Percentiles rank a stretch among this genome's conserved stretches.
Evolutionary conservation across 352 stramenopile genomes (phyloP).

Genomic region (Pythium dissimile): DNA sequence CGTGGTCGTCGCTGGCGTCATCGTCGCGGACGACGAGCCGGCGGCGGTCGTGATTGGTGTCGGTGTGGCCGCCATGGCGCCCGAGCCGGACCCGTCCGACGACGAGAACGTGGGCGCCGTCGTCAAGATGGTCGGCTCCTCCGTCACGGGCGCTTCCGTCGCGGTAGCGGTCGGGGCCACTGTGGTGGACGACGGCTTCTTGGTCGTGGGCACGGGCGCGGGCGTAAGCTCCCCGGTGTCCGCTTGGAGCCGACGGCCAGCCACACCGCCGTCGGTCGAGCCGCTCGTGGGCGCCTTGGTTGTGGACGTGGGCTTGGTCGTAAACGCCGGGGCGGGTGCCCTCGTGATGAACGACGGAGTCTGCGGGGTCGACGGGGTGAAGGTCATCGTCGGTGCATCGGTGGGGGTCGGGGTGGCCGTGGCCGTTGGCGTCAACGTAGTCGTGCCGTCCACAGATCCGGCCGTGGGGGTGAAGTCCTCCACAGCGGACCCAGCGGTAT

Average conservation of each 20-base stretch:
- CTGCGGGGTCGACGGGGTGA: neutral
- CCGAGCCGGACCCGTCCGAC: slow-evolving; percentile 12
- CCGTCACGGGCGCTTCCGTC: neutral
- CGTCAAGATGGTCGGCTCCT: neutral
- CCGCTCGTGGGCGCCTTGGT: slow-evolving; percentile 3
- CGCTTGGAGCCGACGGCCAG: slow-evolving; percentile 6
- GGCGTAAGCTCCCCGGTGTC: slow-evolving; percentile 2
- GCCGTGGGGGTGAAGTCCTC: slow-evolving; percentile 3
- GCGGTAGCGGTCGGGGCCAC: slow-evolving; percentile 15
- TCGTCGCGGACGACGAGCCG: neutral
- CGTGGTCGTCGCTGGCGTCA: neutral
- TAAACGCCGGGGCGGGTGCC: neutral
- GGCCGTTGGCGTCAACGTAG: slow-evolving; percentile 3
- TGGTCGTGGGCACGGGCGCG: slow-evolving; percentile 19
- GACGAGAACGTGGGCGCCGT: slow-evolving; percentile 9
- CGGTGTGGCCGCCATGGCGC: neutral
- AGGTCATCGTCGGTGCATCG: slow-evolving; percentile 1
- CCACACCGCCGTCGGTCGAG: slow-evolving; percentile 1
- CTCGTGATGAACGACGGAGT: too few species aligned
- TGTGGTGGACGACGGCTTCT: slow-evolving; percentile 21
- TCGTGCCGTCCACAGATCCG: neutral
- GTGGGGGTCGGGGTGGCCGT: slow-evolving; percentile 8
- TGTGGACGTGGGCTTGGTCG: slow-evolving; percentile 1
- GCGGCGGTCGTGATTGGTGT: neutral
- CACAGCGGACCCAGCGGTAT: neutral